Evolutionary conservation across 805 yeast species (phyloP).

Genomic region (Nakazawaea holstii): DNA sequence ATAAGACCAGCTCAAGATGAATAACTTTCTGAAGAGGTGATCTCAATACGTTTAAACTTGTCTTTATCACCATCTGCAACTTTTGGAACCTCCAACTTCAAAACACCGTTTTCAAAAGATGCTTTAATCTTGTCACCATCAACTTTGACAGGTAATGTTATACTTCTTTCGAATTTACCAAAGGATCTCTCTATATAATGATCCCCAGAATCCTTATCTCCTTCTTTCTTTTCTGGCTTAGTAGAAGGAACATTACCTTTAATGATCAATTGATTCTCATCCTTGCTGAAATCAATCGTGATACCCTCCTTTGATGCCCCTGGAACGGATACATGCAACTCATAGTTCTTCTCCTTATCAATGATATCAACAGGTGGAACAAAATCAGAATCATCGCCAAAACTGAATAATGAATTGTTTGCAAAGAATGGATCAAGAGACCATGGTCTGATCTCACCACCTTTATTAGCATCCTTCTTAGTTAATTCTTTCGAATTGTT

Average conservation of each 20-base stretch:
- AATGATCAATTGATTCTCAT: constrained; percentile 34
- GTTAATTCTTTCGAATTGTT: constrained; percentile 8
- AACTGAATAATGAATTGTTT: constrained; percentile 5
- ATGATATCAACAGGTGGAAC: constrained; percentile 42
- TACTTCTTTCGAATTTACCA: constrained; percentile 38
- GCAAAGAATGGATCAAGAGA: constrained; percentile 19
- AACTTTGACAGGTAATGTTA: constrained; percentile 35
- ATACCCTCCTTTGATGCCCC: constrained; percentile 41
- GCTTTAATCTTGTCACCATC: constrained; percentile 42
- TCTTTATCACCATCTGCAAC: constrained; percentile 15
- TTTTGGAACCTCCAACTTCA: constrained; percentile 37
- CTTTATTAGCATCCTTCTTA: constrained; percentile 5
- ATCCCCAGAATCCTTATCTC: constrained; percentile 11
- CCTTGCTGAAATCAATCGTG: constrained; percentile 40
- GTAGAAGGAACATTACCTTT: constrained; percentile 35
- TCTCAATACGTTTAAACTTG: constrained; percentile 19
- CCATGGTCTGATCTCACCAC: constrained; percentile 20
- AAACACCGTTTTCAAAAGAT: constrained; percentile 38
- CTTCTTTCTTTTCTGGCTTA: constrained; percentile 8
- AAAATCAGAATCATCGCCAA: constrained; percentile 14
- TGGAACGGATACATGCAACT: constrained; percentile 39
- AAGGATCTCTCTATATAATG: constrained; percentile 28
- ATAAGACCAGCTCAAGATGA: constrained; percentile 2
- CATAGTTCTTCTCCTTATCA: constrained; percentile 36
- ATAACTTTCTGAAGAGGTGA: constrained; percentile 11